Evolutionary conservation across 352 stramenopile genomes (phyloP).

Genomic region (Pilasporangium apinafurcum): DNA sequence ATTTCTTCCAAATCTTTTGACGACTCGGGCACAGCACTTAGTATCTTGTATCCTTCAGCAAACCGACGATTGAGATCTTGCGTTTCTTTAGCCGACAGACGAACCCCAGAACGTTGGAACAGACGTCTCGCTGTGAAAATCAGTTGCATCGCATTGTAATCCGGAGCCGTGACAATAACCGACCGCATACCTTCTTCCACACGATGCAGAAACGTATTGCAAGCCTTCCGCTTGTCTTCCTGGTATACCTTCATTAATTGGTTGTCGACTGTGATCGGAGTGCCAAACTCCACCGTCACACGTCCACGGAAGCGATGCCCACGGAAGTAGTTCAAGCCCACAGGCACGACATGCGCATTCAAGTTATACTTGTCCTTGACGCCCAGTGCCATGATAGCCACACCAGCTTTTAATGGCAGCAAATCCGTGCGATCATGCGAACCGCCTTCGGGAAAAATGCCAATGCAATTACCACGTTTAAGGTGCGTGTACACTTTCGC

Average conservation of each 20-base stretch:
- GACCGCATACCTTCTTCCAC: conserved; percentile 83
- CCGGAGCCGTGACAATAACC: conserved; percentile 96
- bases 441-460: conserved; percentile 98
- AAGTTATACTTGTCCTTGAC: conserved; percentile 96
- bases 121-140: conserved; percentile 94
- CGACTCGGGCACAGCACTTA: conserved; percentile 61
- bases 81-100: conserved; percentile 85
- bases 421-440: conserved; percentile 97
- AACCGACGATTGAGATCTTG: conserved; percentile 90
- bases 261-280: conserved; percentile 83
- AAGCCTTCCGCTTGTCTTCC: conserved; percentile 73
- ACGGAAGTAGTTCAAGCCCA: conserved; percentile 98
- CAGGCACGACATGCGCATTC: conserved; percentile 94
- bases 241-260: conserved; percentile 87
- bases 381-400: conserved; percentile 97
- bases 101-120: conserved; percentile 88
- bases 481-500: conserved; percentile 89
- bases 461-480: conserved; percentile 87
- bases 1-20: conserved; percentile 51
- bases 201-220: conserved; percentile 76
- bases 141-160: conserved; percentile 95
- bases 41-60: conserved; percentile 85
- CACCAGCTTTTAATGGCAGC: conserved; percentile 95
- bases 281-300: conserved; percentile 96
- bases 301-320: conserved; percentile 95